These are phyloP conservation scores for Aspergillus bombycis DNA, from an alignment of 2,329 filamentous ascomycete genomes.

Conservation along the genomic window DNA sequence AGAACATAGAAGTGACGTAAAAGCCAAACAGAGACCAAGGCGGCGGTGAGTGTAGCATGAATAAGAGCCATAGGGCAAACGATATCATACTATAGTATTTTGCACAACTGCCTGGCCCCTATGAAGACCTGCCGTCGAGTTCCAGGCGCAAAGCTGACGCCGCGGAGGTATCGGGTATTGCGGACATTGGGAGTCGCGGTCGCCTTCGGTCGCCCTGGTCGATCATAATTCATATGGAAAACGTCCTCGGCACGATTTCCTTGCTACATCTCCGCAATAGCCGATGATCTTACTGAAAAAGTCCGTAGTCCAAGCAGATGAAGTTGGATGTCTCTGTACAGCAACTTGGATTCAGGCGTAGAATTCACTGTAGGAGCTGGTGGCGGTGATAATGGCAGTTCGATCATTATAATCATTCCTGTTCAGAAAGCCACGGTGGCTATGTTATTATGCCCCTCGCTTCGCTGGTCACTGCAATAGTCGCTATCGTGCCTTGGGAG, in stretches of 20 bases:
- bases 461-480: background rate
- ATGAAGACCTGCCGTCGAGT: too few relatives aligned
- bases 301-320: background rate
- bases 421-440: background rate
- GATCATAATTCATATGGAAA: background rate
- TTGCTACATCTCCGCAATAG: background rate
- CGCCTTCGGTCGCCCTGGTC: background rate
- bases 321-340: too few relatives aligned
- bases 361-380: background rate
- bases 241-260: background rate
- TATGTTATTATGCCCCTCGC: background rate
- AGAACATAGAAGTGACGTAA: background rate
- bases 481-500: background rate
- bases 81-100: too few relatives aligned
- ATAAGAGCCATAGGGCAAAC: background rate
- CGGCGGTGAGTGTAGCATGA: background rate
- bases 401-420: background rate
- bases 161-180: slow-evolving; percentile 1
- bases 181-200: background rate
- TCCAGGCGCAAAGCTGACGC: background rate
- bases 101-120: background rate
- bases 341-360: background rate
- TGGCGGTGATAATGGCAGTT: background rate
- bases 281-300: background rate
- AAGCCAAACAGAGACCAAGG: background rate